A percentile compares a stretch with the other conserved stretches of the same genome.
Conservation (phyloP, 805 yeast species). For the Cyberlindnera bimundalis region DNA sequence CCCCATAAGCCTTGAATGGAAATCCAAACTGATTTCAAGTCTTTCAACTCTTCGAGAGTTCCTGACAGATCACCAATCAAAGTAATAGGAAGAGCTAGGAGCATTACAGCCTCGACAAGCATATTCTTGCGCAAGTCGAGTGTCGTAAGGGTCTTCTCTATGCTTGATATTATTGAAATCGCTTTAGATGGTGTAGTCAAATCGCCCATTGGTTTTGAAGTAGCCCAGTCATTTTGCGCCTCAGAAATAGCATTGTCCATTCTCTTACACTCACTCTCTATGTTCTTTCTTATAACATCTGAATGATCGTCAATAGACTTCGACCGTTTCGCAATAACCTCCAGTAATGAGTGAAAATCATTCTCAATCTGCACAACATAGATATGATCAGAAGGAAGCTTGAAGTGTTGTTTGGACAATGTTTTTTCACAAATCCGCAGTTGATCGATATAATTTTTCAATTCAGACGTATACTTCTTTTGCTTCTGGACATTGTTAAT, state of each 20-base stretch:
- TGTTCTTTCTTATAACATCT: slow-evolving; percentile 39
- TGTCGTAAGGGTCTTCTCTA: slow-evolving; percentile 32
- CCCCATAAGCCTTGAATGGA: slow-evolving; percentile 51
- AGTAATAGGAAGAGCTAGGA: slow-evolving; percentile 33
- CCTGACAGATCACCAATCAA: slow-evolving; percentile 29
- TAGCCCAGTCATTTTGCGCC: slow-evolving; percentile 44
- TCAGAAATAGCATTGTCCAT: slow-evolving; percentile 32
- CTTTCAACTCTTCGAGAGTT: slow-evolving; percentile 47
- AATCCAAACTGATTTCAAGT: slow-evolving; percentile 61
- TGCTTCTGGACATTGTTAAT: slow-evolving; percentile 37
- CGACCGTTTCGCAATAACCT: slow-evolving; percentile 36
- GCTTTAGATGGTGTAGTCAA: slow-evolving; percentile 42
- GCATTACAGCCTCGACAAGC: slow-evolving; percentile 30
- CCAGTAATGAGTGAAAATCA: slow-evolving; percentile 40
- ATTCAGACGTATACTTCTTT: slow-evolving; percentile 10
- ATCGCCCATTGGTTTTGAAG: slow-evolving; percentile 44
- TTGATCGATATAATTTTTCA: slow-evolving; percentile 8
- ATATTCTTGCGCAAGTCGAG: slow-evolving; percentile 15
- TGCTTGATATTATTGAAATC: slow-evolving; percentile 26
- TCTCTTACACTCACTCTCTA: slow-evolving; percentile 38
- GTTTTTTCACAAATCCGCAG: slow-evolving; percentile 33
- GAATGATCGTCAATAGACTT: slow-evolving; percentile 38
- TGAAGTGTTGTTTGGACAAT: slow-evolving; percentile 41
- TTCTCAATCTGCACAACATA: slow-evolving; percentile 60
- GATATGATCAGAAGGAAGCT: slow-evolving; percentile 52